Evolutionary conservation across 176 grass and related monocot genomes (phyloP).

Genomic region (Rhipidocladum racemiflorum): DNA sequence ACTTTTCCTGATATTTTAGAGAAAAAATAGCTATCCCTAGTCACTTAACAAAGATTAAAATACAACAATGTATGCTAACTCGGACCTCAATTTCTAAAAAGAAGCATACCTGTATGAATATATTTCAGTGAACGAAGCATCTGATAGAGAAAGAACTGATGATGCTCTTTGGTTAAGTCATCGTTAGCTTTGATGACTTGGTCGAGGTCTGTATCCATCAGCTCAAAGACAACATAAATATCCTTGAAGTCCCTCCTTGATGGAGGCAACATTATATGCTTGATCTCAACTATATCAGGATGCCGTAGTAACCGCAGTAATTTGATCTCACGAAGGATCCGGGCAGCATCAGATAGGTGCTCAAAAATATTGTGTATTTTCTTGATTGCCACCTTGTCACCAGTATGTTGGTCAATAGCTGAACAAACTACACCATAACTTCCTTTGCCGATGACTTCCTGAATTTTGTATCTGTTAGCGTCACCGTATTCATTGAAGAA

Average conservation of each 20-base stretch:
- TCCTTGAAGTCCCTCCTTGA: conserved; percentile 92
- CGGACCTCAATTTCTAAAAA: not conserved
- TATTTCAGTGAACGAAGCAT: conserved; percentile 93
- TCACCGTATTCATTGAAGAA: conserved; percentile 95
- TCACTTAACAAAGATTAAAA: not conserved
- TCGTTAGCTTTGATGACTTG: conserved; percentile 98
- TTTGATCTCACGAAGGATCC: conserved; percentile 94
- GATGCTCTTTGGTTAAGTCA: conserved; percentile 91
- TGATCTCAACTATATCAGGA: conserved; percentile 97
- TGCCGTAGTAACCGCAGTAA: conserved; percentile 77
- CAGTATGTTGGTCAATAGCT: conserved; percentile 77
- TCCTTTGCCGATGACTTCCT: conserved; percentile 91
- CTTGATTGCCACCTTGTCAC: conserved; percentile 95
- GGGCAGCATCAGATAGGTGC: conserved; percentile 83
- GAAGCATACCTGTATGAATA: conserved; percentile 83
- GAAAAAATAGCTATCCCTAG: not conserved
- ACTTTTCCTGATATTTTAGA: not conserved
- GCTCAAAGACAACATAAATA: conserved; percentile 97
- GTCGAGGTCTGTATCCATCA: conserved; percentile 97
- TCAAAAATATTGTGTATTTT: conserved; percentile 96
- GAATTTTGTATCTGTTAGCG: conserved; percentile 92
- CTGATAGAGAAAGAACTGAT: conserved; percentile 96
- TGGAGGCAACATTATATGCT: conserved; percentile 90
- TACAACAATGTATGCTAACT: not conserved
- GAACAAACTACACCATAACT: conserved; percentile 97